A percentile compares a stretch with the other conserved stretches of the same genome.
These are phyloP conservation scores for Mycena polygramma DNA, from an alignment of 768 basidiomycete species.

Conservation along the genomic window DNA sequence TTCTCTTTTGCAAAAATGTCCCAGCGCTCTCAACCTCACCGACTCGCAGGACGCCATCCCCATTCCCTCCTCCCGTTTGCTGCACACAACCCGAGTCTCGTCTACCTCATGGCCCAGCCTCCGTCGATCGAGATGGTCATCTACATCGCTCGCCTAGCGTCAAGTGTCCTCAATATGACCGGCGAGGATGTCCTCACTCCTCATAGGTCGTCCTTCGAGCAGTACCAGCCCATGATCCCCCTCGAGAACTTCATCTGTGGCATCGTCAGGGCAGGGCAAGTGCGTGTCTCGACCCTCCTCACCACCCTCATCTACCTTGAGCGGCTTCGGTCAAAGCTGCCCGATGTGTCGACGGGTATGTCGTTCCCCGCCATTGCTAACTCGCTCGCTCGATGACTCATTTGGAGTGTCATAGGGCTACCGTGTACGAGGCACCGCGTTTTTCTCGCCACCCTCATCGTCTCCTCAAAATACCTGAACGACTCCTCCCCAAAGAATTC, in stretches of 20 bases:
- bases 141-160: conserved; percentile 85
- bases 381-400: background rate
- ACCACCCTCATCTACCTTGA: conserved; percentile 94
- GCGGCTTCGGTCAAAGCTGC: conserved; percentile 84
- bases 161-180: conserved; percentile 79
- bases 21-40: conserved; percentile 33
- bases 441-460: conserved; percentile 95
- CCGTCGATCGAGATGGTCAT: conserved; percentile 90
- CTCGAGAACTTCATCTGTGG: conserved; percentile 88
- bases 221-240: conserved; percentile 56
- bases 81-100: conserved; percentile 84
- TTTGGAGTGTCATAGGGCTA: conserved; percentile 60
- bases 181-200: conserved; percentile 58
- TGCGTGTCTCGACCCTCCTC: conserved; percentile 91
- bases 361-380: conserved; percentile 29
- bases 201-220: conserved; percentile 30
- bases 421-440: conserved; percentile 95
- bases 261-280: conserved; percentile 85
- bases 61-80: conserved; percentile 85
- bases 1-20: conserved; percentile 38
- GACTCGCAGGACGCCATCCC: conserved; percentile 62
- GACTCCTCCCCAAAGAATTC: conserved; percentile 96
- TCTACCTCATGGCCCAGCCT: conserved; percentile 81
- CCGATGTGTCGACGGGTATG: conserved; percentile 87
- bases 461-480: conserved; percentile 97